Percentiles rank a stretch among this genome's conserved stretches.
phyloP scores from a whole-genome alignment of 2,329 filamentous ascomycete genomes.

The Fusarium papillatum region DNA sequence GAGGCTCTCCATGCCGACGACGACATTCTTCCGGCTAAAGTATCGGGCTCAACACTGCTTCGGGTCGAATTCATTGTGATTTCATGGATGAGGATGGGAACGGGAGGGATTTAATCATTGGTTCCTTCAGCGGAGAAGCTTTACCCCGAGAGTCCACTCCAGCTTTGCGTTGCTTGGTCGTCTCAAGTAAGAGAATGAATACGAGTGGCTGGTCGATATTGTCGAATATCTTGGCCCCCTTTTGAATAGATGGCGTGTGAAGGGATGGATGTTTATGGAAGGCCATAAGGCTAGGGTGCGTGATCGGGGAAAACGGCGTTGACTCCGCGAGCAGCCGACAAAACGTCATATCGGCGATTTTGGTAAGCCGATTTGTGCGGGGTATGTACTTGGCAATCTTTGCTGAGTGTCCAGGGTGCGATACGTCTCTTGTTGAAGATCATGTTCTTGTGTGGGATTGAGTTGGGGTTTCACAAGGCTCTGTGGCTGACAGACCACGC shows the following conservation, averaged over 20 bases:
- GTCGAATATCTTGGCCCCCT: conserved; percentile 7
- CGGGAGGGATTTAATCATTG: conserved; percentile 11
- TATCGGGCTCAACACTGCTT: conserved; percentile 5
- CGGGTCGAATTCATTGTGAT: conserved; percentile 2
- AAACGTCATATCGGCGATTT: conserved; percentile 26
- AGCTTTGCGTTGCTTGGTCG: conserved; percentile 12
- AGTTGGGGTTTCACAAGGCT: not conserved
- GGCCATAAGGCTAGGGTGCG: conserved; percentile 3
- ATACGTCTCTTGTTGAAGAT: not conserved
- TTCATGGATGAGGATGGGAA: conserved; percentile 1
- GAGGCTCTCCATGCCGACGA: conserved; percentile 31
- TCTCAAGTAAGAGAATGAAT: not conserved
- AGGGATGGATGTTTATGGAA: conserved; percentile 21
- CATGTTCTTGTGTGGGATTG: not conserved
- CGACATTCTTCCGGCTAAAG: conserved; percentile 12
- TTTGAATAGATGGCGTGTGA: conserved; percentile 20
- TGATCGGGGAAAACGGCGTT: conserved; percentile 33
- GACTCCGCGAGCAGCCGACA: conserved; percentile 27
- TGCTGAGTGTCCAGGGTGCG: not conserved
- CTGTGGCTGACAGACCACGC: not conserved
- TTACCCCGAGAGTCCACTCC: conserved; percentile 12
- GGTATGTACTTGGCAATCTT: conserved; percentile 27
- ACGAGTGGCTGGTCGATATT: not conserved
- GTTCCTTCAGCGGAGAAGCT: conserved; percentile 18
- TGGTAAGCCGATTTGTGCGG: conserved; percentile 30